A percentile compares a stretch with the other conserved stretches of the same genome.
Evolutionary conservation across 768 basidiomycete genomes (phyloP).

Genomic region (Russula olivacea): DNA sequence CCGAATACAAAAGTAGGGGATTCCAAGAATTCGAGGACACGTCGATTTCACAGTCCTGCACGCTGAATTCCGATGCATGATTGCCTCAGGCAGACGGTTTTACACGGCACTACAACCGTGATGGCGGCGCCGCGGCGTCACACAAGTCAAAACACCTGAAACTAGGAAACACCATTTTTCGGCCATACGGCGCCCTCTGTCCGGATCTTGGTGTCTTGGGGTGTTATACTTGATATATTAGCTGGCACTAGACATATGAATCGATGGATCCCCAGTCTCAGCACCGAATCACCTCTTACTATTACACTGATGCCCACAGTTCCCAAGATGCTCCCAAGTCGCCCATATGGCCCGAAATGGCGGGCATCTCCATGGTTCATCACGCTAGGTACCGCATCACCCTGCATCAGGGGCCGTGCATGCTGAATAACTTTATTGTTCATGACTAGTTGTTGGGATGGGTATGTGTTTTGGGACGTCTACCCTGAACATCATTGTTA

Average conservation of each 20-base stretch:
- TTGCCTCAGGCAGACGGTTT: neutral
- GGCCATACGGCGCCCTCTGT: neutral
- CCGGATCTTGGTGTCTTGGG: neutral
- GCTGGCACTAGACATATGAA: neutral
- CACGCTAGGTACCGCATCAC: slow-evolving; percentile 35
- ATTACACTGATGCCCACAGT: neutral
- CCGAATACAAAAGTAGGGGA: neutral
- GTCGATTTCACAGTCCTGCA: too few relatives aligned
- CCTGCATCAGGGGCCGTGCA: neutral
- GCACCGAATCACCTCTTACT: neutral
- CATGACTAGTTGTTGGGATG: slow-evolving; percentile 40
- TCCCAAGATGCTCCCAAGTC: neutral
- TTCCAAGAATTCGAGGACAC: neutral
- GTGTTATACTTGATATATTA: neutral
- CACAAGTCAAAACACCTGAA: neutral
- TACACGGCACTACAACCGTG: neutral
- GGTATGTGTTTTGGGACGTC: slow-evolving; percentile 19
- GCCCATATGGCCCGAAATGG: slow-evolving; percentile 46
- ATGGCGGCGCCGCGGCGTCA: neutral
- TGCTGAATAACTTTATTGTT: neutral
- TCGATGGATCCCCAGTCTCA: neutral
- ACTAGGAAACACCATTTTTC: neutral
- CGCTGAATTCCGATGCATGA: neutral
- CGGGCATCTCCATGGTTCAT: slow-evolving; percentile 53
- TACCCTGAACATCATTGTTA: slow-evolving; percentile 29